These are phyloP conservation scores for Pinus albicaulis DNA, from an alignment of 75 land plant species.

Conservation along the genomic window DNA sequence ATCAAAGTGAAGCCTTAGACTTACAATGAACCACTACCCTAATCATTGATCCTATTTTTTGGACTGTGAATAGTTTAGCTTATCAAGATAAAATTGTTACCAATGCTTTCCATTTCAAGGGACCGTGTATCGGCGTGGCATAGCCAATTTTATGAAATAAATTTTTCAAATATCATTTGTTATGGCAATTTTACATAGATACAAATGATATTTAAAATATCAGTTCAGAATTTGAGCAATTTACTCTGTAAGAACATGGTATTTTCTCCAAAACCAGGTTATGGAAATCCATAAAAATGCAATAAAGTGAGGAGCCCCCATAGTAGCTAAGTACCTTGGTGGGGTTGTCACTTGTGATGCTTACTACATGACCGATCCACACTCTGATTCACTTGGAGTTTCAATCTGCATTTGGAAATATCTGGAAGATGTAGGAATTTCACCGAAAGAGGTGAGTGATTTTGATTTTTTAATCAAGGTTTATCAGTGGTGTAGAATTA, in stretches of 20 bases:
- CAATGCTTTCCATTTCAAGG: neutral
- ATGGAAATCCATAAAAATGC: slow-evolving; percentile 31
- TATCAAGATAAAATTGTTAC: too few species aligned
- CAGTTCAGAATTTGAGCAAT: neutral
- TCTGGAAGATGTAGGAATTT: too few species aligned
- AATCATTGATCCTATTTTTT: neutral
- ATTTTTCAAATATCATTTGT: too few species aligned
- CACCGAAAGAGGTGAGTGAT: too few species aligned
- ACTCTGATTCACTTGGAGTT: slow-evolving; percentile 53
- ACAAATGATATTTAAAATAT: neutral
- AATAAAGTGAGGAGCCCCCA: slow-evolving; percentile 16
- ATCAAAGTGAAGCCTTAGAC: neutral
- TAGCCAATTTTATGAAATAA: neutral
- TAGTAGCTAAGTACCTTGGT: too few species aligned
- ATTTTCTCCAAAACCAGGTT: neutral
- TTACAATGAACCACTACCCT: neutral
- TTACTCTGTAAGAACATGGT: neutral
- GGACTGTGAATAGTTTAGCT: neutral
- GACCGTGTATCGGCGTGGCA: too few species aligned
- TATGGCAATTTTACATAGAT: neutral
- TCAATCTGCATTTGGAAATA: slow-evolving; percentile 35
- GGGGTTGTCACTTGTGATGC: slow-evolving; percentile 42
- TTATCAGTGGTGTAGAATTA: too few species aligned
- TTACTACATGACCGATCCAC: slow-evolving; percentile 54
- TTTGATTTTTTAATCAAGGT: too few species aligned